A percentile compares a stretch with the other conserved stretches of the same genome.
Evolutionary conservation across 192 early-diverging fungal genomes (phyloP).

Genomic region (Entrophospora sp.): DNA sequence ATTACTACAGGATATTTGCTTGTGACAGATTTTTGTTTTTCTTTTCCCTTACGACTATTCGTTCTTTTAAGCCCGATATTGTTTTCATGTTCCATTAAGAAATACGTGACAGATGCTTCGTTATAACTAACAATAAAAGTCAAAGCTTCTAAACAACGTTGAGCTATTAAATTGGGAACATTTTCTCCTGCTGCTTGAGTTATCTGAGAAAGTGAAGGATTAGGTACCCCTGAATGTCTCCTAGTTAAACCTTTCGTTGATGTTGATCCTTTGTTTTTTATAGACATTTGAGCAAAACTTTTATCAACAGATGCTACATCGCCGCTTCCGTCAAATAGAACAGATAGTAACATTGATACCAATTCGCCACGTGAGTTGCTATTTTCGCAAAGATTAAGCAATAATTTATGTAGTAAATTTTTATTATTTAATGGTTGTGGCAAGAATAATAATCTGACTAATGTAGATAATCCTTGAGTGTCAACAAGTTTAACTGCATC

Average conservation of each 20-base stretch:
- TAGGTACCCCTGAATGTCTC: constrained; percentile 8
- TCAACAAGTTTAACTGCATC: constrained; percentile 80
- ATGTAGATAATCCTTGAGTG: constrained; percentile 65
- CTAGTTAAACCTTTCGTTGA: constrained; percentile 33
- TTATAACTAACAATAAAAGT: constrained; percentile 73
- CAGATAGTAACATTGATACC: constrained; percentile 75
- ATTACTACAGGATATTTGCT: constrained; percentile 67
- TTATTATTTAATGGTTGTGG: constrained; percentile 65
- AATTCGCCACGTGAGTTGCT: constrained; percentile 75
- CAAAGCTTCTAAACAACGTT: constrained; percentile 80
- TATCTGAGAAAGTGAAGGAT: constrained; percentile 19
- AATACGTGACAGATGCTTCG: constrained; percentile 65
- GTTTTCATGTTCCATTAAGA: constrained; percentile 64
- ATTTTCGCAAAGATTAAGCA: constrained; percentile 86
- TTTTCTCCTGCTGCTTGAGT: constrained; percentile 41
- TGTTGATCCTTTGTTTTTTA: constrained; percentile 45
- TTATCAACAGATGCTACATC: constrained; percentile 71
- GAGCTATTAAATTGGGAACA: constrained; percentile 82
- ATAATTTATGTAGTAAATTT: constrained; percentile 52
- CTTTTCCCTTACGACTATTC: constrained; percentile 60
- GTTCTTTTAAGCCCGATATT: constrained; percentile 42
- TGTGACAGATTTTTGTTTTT: constrained; percentile 46
- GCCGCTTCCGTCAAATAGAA: constrained; percentile 72
- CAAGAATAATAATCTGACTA: constrained; percentile 81
- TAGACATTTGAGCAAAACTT: constrained; percentile 65